These are phyloP conservation scores for Hypoxylon sp. DNA, from an alignment of 2,329 filamentous ascomycete species.

Conservation along the genomic window DNA sequence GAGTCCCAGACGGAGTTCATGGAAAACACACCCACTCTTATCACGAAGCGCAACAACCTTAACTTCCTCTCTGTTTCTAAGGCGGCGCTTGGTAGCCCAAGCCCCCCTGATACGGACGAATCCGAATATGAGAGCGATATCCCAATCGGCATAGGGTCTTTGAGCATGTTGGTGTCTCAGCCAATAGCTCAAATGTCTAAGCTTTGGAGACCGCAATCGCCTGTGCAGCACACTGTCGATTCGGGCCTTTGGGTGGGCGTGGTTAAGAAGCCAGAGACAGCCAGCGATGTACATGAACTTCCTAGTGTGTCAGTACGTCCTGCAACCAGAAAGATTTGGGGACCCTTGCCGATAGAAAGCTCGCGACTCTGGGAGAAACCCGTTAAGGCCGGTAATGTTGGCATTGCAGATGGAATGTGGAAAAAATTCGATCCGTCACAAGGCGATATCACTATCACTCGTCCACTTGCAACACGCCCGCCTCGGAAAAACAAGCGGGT, in stretches of 20 bases:
- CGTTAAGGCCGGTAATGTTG: constrained; percentile 1
- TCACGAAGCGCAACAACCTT: constrained; percentile 49
- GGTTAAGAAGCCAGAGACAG: constrained; percentile 6
- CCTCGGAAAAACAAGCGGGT: constrained; percentile 63
- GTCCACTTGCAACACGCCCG: constrained; percentile 61
- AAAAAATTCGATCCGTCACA: constrained; percentile 30
- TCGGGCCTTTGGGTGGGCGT: constrained; percentile 39
- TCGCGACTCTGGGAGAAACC: constrained; percentile 52
- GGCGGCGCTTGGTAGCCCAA: constrained; percentile 59
- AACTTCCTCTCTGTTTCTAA: constrained; percentile 53
- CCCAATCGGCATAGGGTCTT: constrained; percentile 26
- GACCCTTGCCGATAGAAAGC: constrained; percentile 50
- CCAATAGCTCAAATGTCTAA: constrained; percentile 14
- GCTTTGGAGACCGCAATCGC: constrained; percentile 38
- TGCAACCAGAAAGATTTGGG: constrained; percentile 46
- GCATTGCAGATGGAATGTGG: constrained; percentile 39
- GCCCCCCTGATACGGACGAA: constrained; percentile 62
- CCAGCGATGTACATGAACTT: constrained; percentile 31
- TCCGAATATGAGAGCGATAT: constrained; percentile 51
- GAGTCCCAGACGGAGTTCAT: constrained; percentile 57
- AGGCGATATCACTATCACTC: constrained; percentile 44
- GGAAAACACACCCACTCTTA: constrained; percentile 51
- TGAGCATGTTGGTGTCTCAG: constrained; percentile 16
- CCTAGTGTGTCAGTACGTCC: constrained; percentile 50
- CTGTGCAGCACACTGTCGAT: constrained; percentile 7